phyloP scores from a whole-genome alignment of 2,329 filamentous ascomycete species.

The Chrysoporthe cubensis region DNA sequence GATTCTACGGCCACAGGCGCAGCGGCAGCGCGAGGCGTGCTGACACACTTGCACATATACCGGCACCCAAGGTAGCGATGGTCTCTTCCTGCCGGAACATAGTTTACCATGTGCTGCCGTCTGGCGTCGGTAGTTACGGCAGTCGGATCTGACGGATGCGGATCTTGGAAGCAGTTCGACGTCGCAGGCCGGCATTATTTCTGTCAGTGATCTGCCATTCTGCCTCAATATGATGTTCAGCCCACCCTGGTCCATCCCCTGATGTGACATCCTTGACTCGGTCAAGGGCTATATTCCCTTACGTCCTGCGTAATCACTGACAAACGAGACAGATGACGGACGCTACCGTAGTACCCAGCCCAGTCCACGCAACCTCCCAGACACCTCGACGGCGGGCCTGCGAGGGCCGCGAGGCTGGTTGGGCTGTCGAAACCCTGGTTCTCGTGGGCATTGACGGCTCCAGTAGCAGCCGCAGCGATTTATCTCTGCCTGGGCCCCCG shows the following conservation, averaged over 20 bases:
- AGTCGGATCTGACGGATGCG: constrained; percentile 10
- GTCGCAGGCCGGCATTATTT: neutral
- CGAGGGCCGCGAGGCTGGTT: neutral
- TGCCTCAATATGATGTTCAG: neutral
- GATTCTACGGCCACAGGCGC: no score
- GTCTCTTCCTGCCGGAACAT: neutral
- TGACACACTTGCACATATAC: no score
- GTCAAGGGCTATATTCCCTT: neutral
- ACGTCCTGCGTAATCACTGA: constrained; percentile 15
- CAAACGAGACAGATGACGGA: constrained; percentile 13
- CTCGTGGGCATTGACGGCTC: neutral
- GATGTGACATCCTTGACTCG: neutral
- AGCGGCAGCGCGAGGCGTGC: no score
- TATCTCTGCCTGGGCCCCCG: neutral
- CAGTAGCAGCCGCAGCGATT: neutral
- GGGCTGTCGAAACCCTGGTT: neutral
- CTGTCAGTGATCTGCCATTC: neutral
- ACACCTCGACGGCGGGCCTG: neutral
- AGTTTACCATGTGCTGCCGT: neutral
- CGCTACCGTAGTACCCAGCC: no score
- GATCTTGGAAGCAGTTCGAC: neutral
- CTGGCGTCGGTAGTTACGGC: constrained; percentile 5
- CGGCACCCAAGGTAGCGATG: neutral
- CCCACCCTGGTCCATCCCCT: neutral
- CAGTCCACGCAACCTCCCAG: neutral